phyloP scores from a whole-genome alignment of 106 monocot species.

The Allium fistulosum region DNA sequence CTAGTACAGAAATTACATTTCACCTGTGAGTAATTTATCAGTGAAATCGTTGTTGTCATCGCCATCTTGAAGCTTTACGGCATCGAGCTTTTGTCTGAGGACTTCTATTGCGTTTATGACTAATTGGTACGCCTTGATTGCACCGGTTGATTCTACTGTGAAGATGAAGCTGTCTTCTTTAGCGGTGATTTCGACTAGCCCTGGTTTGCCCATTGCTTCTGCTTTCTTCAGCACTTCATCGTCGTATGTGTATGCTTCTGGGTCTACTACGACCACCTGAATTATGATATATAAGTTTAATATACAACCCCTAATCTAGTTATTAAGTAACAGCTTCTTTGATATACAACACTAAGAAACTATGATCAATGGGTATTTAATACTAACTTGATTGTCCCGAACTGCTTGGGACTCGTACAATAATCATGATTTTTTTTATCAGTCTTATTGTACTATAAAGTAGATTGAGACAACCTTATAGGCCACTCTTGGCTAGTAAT shows the following conservation, averaged over 20 bases:
- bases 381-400: no score
- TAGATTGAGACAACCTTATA: no score
- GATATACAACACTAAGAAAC: not conserved
- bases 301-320: not conserved
- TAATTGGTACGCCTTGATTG: conserved; percentile 72
- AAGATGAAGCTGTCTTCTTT: conserved; percentile 96
- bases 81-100: conserved; percentile 87
- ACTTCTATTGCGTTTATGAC: conserved; percentile 72
- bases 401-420: no score
- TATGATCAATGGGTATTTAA: not conserved
- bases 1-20: not conserved
- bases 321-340: not conserved
- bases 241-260: conserved; percentile 91
- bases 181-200: conserved; percentile 46
- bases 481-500: no score
- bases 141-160: conserved; percentile 92
- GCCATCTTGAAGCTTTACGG: conserved; percentile 61
- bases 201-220: conserved; percentile 79
- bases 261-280: conserved; percentile 74
- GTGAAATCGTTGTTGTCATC: conserved; percentile 46
- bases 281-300: not conserved
- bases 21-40: conserved; percentile 12
- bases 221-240: conserved; percentile 90
- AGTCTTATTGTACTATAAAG: no score
- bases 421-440: no score